phyloP scores from a whole-genome alignment of 2,329 filamentous ascomycete genomes.

The Neobulgaria alba region DNA sequence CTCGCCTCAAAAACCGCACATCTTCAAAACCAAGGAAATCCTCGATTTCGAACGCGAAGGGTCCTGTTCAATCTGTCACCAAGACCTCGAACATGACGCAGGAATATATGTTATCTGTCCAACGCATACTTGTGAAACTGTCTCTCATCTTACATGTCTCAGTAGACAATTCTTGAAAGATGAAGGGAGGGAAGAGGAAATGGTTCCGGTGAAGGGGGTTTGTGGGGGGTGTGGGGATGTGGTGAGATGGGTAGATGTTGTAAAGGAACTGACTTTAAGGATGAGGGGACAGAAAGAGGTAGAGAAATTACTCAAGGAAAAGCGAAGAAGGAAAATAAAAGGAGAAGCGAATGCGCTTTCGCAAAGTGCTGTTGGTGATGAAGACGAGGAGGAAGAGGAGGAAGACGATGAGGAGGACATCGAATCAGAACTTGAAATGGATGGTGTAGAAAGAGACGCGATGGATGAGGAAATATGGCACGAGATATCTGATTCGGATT shows the following conservation, averaged over 20 bases:
- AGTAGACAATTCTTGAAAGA: constrained; percentile 44
- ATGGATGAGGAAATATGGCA: constrained; percentile 11
- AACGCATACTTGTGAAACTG: constrained; percentile 43
- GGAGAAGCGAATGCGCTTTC: constrained; percentile 9
- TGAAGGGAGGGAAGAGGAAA: constrained; percentile 26
- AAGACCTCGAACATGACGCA: constrained; percentile 35
- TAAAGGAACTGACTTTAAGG: constrained; percentile 73
- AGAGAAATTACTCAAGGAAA: constrained; percentile 53
- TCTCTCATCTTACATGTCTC: constrained; percentile 54
- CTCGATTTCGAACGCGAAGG: constrained; percentile 49
- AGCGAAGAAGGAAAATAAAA: constrained; percentile 13
- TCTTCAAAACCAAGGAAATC: constrained; percentile 46
- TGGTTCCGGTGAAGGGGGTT: constrained; percentile 59
- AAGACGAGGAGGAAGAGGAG: constrained; percentile 12
- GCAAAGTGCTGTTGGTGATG: constrained; percentile 10
- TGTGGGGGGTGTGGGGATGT: constrained; percentile 62
- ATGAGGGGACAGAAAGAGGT: constrained; percentile 62
- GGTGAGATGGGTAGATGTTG: constrained; percentile 66
- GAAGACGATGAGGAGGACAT: constrained; percentile 8
- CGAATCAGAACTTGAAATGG: background rate
- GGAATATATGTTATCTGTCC: constrained; percentile 52
- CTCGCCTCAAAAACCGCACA: constrained; percentile 42
- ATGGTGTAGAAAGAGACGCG: constrained; percentile 1
- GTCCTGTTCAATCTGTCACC: constrained; percentile 43
- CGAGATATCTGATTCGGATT: constrained; percentile 14